Evolutionary conservation across 768 basidiomycete species (phyloP).

Genomic region (Mycena leptocephala): DNA sequence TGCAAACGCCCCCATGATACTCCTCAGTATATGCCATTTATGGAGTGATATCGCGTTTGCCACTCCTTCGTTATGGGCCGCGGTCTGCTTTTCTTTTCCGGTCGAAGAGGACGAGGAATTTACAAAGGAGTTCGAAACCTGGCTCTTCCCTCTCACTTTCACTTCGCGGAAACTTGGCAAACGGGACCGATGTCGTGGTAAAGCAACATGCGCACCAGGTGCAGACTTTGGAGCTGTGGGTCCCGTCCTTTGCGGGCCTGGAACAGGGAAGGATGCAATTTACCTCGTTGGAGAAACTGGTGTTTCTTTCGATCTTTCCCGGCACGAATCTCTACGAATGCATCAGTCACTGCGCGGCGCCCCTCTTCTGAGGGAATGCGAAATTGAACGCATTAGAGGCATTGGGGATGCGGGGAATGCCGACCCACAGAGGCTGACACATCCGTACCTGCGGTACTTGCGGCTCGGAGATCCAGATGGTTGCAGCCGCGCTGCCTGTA

Average conservation of each 20-base stretch:
- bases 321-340: neutral
- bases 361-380: neutral
- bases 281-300: neutral
- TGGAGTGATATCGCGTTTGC: constrained; percentile 13
- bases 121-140: neutral
- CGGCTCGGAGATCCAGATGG: neutral
- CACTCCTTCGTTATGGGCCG: neutral
- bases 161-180: neutral
- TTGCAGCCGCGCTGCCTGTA: too few species aligned
- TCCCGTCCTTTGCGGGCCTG: neutral
- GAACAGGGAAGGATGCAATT: neutral
- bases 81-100: neutral
- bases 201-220: neutral
- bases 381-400: neutral
- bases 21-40: constrained; percentile 7
- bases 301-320: neutral
- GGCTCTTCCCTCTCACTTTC: neutral
- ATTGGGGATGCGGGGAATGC: neutral
- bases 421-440: neutral
- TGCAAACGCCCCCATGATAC: neutral
- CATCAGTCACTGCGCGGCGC: neutral
- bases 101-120: too few species aligned
- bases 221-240: neutral
- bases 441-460: neutral
- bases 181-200: neutral